Base-by-base conservation (phyloP, 1,284 basidiomycete genomes). In the Tilletia caries region DNA sequence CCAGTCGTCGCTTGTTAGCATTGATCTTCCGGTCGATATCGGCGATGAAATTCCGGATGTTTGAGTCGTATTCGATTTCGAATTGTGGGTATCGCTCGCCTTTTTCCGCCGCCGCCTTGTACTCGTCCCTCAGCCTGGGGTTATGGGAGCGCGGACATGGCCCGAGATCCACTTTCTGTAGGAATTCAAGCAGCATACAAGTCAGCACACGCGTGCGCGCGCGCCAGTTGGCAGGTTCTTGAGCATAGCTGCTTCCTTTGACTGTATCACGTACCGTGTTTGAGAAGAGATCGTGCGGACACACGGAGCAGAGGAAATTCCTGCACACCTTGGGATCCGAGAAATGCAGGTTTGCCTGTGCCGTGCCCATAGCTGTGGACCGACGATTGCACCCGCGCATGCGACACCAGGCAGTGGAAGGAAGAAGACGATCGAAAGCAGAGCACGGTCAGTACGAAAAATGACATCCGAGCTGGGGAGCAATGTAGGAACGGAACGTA, bases 281-380 rank as follows among this genome's bases (percentile, higher is more conserved):
- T 65, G 94, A 96, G 85, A 98, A 98, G 52, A 98, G 88, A 8
- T 94, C 90, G 84, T 99, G 96, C 3, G 96, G 94, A 83, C 96
- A 99, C 25, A 92, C 95, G 67, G 96, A 96, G 80, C 96, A 98
- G 33, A 98, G 86, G 86, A 94, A 98, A 86, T 98, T 97, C 81
- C 92, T 89, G 88, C 96, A 98, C n/a, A 98, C 96, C 87, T 98
- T 98, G 79, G 94, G 92, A 84, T 96, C 93, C 70, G 91, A 92
- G 91, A 96, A 98, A 72, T 91, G 90, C 73, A 98, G 87, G 85
- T 97, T 76, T 44, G 76, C 75, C 10, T 76, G 75, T 1, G 78
- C 73, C 41, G 75, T 73, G 32, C 81, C 81, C 79, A 83, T 80
- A 34, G 80, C 81, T 80, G 60, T 2, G 15, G 15, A 15, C 37